Base-by-base conservation (phyloP, 2,329 filamentous ascomycete genomes). In the Exophiala oligosperma region DNA sequence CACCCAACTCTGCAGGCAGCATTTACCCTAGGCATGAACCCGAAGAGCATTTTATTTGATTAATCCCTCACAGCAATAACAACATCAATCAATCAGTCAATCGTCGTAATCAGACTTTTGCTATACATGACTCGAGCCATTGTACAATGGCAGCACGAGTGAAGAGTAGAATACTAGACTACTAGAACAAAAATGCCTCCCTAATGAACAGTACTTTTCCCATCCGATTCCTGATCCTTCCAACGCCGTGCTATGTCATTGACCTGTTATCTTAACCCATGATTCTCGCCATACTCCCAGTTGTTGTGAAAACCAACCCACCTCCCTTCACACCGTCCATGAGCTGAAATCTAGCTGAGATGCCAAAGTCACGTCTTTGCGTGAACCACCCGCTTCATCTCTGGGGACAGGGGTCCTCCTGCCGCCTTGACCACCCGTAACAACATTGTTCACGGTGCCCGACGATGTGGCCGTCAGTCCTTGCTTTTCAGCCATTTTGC, bases 341-440 rank as follows among this genome's bases (percentile, higher is more conserved):
- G 60, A 56, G 52, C 62, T 62, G 28, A 64, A 64, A 49, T 64
- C 62, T 47, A 64, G 52, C 44, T 64, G 62, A 41, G 55, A 44
- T 14, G 60, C 60, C 37, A 64, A 47, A 9, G 50, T 29, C 9
- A 57, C 60, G 23, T 59, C 62, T 40, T 55, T 61, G 17, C 49
- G 47, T 40, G 26, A 14, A 7, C 52, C 59, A 24, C 46, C 58
- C 14, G 29, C 12, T 35, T 64, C 61, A 23, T 61, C 57, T 32
- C 50, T 48, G 21, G 57, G 52, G 23, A 61, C 57, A 43, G 62
- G 62, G n/a, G 62, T 64, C 52, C 52, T 56, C 50, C 59, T 59
- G 12, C 62, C 62, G 40, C 49, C 50, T 5, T 43, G 48, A 23
- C 52, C 17, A 21, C 29, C 37, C 4, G 57, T 37, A 32, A 50